Base-by-base conservation (phyloP, 2,329 filamentous ascomycete genomes). In the Cladophialophora chaetospira region DNA sequence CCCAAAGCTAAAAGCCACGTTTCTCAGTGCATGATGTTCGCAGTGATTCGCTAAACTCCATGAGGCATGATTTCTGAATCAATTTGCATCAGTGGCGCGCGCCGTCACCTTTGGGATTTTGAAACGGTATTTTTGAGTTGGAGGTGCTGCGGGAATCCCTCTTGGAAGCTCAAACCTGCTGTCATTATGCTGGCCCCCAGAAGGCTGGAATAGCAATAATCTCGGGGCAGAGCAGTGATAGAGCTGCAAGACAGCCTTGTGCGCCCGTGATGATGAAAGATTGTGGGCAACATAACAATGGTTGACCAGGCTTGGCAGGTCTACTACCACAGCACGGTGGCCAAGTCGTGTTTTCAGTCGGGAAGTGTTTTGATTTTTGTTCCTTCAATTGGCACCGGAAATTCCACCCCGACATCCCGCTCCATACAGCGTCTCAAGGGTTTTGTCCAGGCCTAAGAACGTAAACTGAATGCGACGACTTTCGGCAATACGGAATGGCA, bases 1-100 rank as follows among this genome's bases (percentile, higher is more conserved):
- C 45, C 44, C 28, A 57, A 57, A 57, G 56, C 53, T 57, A 59
- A 59, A n/a, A 57, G 53, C 60, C 60, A 59, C 60, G 60, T 62
- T 62, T 54, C 35, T 57, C 60, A 56, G 56, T 57, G 53, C 56
- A 56, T 47, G 50, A 31, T 40, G 43, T 51, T 55, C 38, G 49
- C 49, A 44, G 36, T 42, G 46, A 40, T 40, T 49, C 21, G 40
- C 28, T 45, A 33, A 15, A 23, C 50, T 45, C 38, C 38, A 38
- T 26, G 15, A 38, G 38, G 50, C 48, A 35, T 21, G 11, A 29
- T 33, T 40, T 21, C 46, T 49, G 5, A 29, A 42, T 52, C 48
- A 45, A 31, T 42, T 55, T 53, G 59, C 55, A 56, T 59, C 40
- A 56, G 55, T 62, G 55, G 58, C 55, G 58, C 33, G 35, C 21